Evolutionary conservation across 2,329 filamentous ascomycete species (phyloP).

Genomic region (Colletotrichum echinochloae): DNA sequence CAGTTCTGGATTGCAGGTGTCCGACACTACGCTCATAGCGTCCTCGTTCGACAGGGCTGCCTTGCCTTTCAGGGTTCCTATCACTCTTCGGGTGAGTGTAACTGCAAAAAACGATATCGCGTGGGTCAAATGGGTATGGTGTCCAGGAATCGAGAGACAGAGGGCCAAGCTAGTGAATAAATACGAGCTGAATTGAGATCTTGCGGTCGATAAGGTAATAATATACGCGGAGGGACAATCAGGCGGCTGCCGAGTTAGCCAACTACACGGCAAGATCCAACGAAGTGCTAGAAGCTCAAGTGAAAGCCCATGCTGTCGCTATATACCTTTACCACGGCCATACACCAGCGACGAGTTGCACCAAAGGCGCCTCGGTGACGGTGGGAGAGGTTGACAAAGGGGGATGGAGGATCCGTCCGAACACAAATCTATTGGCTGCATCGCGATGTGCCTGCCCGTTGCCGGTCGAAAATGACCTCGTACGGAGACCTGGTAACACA

Average conservation of each 20-base stretch:
- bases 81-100: neutral
- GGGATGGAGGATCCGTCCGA: neutral
- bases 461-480: constrained; percentile 53
- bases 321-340: constrained; percentile 21
- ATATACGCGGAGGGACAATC: neutral
- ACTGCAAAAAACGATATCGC: neutral
- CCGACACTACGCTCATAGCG: neutral
- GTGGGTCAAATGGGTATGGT: neutral
- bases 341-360: neutral
- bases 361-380: constrained; percentile 1
- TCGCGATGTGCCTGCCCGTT: constrained; percentile 46
- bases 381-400: constrained; percentile 9
- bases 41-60: neutral
- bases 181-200: neutral
- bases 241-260: neutral
- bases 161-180: neutral
- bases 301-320: neutral
- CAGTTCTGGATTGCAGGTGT: neutral
- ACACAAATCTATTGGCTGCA: constrained; percentile 40
- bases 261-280: neutral
- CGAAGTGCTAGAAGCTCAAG: neutral
- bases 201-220: neutral
- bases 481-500: constrained; percentile 45
- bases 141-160: neutral
- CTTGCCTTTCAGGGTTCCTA: neutral